Conservation (phyloP, 2,329 filamentous ascomycete genomes). For the Curvularia spicifera region DNA sequence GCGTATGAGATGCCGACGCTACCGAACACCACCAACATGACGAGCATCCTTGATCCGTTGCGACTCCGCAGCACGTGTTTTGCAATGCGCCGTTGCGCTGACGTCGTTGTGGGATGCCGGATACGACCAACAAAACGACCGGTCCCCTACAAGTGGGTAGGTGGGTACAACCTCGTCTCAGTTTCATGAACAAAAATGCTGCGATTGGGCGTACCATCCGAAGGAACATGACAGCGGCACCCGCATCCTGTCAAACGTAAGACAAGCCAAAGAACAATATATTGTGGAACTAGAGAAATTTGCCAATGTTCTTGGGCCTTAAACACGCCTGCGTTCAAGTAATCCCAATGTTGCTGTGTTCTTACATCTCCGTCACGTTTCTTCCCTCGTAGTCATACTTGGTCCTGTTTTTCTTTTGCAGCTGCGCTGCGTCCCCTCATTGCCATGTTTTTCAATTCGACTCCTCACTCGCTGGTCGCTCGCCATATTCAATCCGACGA, state of each 20-base stretch:
- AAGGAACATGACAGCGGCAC: constrained; percentile 14
- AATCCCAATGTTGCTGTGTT: background rate
- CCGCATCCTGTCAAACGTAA: constrained; percentile 6
- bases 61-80: background rate
- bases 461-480: constrained; percentile 7
- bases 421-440: constrained; percentile 12
- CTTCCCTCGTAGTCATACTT: constrained; percentile 3
- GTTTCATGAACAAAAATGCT: constrained; percentile 4
- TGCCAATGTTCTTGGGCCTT: constrained; percentile 5
- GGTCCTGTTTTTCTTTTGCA: constrained; percentile 6
- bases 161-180: constrained; percentile 14
- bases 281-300: constrained; percentile 5
- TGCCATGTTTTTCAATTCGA: constrained; percentile 13
- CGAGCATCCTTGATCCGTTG: background rate
- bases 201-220: constrained; percentile 8
- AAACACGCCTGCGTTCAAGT: background rate
- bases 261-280: constrained; percentile 8
- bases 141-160: constrained; percentile 6
- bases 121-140: constrained; percentile 12
- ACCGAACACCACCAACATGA: background rate
- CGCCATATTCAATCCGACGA: constrained; percentile 11
- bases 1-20: background rate
- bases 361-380: background rate
- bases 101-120: constrained; percentile 1
- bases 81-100: background rate